A percentile compares a stretch with the other conserved stretches of the same genome.
Conservation (phyloP, 1,284 basidiomycete species). For the Melampsora americana region DNA sequence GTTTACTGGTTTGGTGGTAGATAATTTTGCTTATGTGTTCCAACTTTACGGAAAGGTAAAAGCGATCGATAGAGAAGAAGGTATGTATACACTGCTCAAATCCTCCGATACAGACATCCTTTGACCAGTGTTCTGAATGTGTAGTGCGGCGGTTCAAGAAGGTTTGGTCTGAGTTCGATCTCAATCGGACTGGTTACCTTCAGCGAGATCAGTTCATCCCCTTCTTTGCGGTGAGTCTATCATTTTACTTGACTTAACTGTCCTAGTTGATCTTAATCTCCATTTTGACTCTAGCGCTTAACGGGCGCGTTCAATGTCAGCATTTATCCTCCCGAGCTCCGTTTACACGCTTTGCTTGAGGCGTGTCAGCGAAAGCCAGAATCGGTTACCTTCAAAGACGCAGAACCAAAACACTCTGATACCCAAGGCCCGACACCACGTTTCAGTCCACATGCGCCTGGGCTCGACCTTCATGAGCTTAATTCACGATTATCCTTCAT, state of each 20-base stretch:
- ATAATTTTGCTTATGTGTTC: conserved; percentile 95
- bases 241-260: conserved; percentile 48
- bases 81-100: background rate
- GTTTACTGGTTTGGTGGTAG: conserved; percentile 76
- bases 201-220: conserved; percentile 68
- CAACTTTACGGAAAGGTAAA: conserved; percentile 70
- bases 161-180: conserved; percentile 81
- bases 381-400: conserved; percentile 36
- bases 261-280: conserved; percentile 29
- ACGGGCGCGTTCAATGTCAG: conserved; percentile 39
- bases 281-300: conserved; percentile 14
- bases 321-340: conserved; percentile 69
- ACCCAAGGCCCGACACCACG: background rate
- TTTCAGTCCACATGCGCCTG: conserved; percentile 53
- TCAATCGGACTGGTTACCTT: conserved; percentile 73
- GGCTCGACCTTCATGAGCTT: conserved; percentile 67
- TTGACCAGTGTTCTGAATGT: conserved; percentile 43
- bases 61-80: conserved; percentile 76
- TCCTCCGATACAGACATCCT: background rate
- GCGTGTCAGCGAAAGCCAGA: background rate
- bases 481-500: conserved; percentile 63
- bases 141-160: conserved; percentile 71
- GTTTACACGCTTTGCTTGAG: conserved; percentile 61
- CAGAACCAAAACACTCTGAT: background rate
- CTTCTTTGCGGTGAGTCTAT: conserved; percentile 66